A percentile compares a stretch with the other conserved stretches of the same genome.
Conservation (phyloP, 2,329 filamentous ascomycete species). For the Fusarium pseudonygamai region DNA sequence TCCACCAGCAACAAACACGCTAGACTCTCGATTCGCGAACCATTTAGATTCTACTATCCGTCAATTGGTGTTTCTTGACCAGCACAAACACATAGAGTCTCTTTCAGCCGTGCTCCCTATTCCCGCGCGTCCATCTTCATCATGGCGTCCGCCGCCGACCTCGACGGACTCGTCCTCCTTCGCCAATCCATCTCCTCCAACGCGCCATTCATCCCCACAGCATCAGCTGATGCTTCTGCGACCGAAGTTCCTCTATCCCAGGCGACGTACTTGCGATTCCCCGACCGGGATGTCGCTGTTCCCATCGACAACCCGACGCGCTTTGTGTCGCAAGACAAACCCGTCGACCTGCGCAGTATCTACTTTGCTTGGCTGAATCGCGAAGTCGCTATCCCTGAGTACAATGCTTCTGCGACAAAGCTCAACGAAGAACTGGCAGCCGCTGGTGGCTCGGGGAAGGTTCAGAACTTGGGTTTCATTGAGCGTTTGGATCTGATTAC, state of each 20-base stretch:
- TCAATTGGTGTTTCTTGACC: background rate
- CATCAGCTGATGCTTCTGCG: conserved; percentile 70
- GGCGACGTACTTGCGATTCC: conserved; percentile 83
- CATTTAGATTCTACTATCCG: background rate
- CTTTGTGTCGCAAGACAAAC: conserved; percentile 79
- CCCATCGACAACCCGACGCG: conserved; percentile 80
- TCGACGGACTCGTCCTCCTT: conserved; percentile 84
- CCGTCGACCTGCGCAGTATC: conserved; percentile 90
- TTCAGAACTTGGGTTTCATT: conserved; percentile 90
- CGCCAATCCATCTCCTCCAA: conserved; percentile 81
- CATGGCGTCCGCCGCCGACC: conserved; percentile 67
- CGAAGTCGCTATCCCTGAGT: conserved; percentile 88
- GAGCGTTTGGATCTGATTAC: conserved; percentile 91
- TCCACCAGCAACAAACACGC: conserved; percentile 4
- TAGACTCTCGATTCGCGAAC: background rate
- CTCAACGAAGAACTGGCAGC: conserved; percentile 81
- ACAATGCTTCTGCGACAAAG: conserved; percentile 83
- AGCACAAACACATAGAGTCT: background rate
- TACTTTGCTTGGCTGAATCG: conserved; percentile 97
- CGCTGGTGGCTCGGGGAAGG: conserved; percentile 69
- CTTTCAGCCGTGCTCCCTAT: background rate
- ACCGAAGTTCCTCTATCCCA: conserved; percentile 73
- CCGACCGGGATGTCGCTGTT: conserved; percentile 68
- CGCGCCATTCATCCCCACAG: conserved; percentile 77
- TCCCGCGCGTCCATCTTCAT: conserved; percentile 33